Conservation (phyloP, 1,139 yeast genomes). For the Saccharomyces hybrid region DNA sequence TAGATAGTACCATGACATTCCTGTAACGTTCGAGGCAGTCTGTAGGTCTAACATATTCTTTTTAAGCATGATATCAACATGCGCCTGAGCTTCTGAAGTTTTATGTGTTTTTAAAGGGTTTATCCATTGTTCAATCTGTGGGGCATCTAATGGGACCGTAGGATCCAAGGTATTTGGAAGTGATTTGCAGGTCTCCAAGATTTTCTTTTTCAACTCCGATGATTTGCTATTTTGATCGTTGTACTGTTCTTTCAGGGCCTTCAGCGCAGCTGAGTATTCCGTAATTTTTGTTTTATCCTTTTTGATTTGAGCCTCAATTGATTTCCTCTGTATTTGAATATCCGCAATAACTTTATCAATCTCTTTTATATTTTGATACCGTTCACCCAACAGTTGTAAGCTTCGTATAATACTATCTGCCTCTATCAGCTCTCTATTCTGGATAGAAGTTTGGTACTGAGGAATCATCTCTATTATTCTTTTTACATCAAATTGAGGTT, state of each 20-base stretch:
- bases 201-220: constrained; percentile 33
- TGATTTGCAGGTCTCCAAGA: constrained; percentile 37
- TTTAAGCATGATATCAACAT: constrained; percentile 44
- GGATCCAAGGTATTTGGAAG: constrained; percentile 65
- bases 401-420: constrained; percentile 25
- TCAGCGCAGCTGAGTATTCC: constrained; percentile 15
- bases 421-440: constrained; percentile 38
- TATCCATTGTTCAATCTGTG: constrained; percentile 44
- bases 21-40: constrained; percentile 69
- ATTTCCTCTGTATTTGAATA: constrained; percentile 29
- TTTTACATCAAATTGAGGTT: constrained; percentile 47
- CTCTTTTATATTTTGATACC: constrained; percentile 21
- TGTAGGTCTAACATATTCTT: constrained; percentile 53
- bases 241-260: constrained; percentile 23
- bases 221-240: constrained; percentile 18
- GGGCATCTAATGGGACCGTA: constrained; percentile 40
- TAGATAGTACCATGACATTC: constrained; percentile 84
- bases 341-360: constrained; percentile 22
- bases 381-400: constrained; percentile 32
- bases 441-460: constrained; percentile 41
- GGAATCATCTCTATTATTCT: constrained; percentile 37
- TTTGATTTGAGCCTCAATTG: constrained; percentile 26
- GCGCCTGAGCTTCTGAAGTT: constrained; percentile 42
- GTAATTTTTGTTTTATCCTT: constrained; percentile 14
- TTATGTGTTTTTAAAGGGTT: constrained; percentile 35